Evolutionary conservation across 306 rosid species (phyloP).

Genomic region (Cucurbita moschata): DNA sequence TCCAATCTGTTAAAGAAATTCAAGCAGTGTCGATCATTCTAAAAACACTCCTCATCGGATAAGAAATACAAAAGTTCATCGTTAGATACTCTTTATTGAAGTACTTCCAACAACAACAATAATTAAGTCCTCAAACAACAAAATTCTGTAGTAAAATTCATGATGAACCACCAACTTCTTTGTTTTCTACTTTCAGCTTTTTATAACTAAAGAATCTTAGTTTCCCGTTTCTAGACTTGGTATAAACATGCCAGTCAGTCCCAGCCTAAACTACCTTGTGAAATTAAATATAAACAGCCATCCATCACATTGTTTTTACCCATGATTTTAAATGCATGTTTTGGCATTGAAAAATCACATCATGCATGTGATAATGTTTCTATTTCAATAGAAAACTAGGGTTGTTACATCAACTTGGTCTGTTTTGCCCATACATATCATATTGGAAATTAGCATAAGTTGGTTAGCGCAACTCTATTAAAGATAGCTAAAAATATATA

Average conservation of each 20-base stretch:
- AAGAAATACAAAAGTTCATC: background rate
- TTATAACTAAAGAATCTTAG: background rate
- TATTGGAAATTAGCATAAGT: too few species aligned
- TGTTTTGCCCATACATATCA: too few species aligned
- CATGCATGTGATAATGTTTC: too few species aligned
- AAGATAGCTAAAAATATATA: too few species aligned
- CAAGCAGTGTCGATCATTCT: background rate
- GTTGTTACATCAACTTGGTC: too few species aligned
- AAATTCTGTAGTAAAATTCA: background rate
- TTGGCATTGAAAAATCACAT: too few species aligned
- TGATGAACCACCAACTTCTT: background rate
- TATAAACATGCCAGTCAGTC: background rate
- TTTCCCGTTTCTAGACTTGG: background rate
- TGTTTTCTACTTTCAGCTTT: background rate
- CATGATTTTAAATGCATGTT: too few species aligned
- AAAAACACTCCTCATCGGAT: background rate
- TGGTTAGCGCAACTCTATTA: too few species aligned
- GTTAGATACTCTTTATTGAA: background rate
- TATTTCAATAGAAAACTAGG: too few species aligned
- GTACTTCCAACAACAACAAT: background rate
- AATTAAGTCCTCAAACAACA: background rate
- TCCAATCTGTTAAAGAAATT: background rate
- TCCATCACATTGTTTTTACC: too few species aligned
- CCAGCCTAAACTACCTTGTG: background rate
- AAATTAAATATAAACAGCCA: background rate